Conservation (phyloP, 208 protist species). For the Leishmania tarentolae region DNA sequence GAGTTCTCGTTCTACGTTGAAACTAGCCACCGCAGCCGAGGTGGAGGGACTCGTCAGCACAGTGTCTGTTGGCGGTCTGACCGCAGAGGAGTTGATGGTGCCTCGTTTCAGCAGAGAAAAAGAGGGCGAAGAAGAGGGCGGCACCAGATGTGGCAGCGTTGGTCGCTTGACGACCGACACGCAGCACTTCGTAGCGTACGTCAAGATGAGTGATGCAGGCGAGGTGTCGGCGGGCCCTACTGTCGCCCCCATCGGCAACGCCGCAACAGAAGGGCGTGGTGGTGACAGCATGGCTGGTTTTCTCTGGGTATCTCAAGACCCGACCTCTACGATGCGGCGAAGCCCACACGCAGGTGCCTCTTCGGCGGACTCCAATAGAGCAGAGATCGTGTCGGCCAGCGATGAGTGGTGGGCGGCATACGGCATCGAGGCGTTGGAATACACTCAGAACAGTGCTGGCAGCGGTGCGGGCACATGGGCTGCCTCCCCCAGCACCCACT, state of each 20-base stretch:
- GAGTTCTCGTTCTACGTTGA: neutral
- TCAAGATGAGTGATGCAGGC: neutral
- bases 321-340: neutral
- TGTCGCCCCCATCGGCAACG: neutral
- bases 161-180: constrained; percentile 17
- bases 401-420: constrained; percentile 38
- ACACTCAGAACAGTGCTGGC: constrained; percentile 25
- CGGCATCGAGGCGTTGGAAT: constrained; percentile 40
- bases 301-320: constrained; percentile 4
- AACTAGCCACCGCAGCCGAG: neutral
- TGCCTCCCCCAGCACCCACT: neutral
- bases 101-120: neutral
- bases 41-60: neutral
- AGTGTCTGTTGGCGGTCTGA: neutral
- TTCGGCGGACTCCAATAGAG: neutral
- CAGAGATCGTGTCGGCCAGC: neutral
- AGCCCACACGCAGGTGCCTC: neutral
- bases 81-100: neutral
- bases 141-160: constrained; percentile 7
- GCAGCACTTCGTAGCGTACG: neutral
- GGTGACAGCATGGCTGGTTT: neutral
- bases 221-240: neutral
- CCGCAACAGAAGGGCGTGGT: neutral
- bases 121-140: neutral
- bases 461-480: neutral